Conservation (phyloP, 192 early-diverging fungal species). For the Lunasporangiospora selenospora region DNA sequence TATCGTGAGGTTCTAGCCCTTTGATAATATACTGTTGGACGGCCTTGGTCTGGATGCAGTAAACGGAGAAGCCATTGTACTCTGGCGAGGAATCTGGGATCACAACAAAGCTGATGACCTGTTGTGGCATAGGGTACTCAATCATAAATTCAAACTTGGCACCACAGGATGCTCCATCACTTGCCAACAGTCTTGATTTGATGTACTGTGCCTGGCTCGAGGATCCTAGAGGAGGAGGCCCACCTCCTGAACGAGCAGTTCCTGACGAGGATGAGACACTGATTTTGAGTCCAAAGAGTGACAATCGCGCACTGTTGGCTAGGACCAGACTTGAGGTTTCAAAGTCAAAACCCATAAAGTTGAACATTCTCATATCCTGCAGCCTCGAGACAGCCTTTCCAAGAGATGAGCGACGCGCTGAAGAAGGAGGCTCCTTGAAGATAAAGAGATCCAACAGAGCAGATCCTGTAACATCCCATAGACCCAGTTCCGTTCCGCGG, state of each 20-base stretch:
- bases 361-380: conserved; percentile 53
- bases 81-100: conserved; percentile 45
- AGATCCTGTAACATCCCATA: conserved; percentile 34
- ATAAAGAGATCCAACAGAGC: conserved; percentile 40
- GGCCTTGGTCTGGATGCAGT: conserved; percentile 53
- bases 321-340: conserved; percentile 42
- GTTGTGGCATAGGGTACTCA: conserved; percentile 52
- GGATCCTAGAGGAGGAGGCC: background rate
- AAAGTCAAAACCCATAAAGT: conserved; percentile 52
- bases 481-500: conserved; percentile 45
- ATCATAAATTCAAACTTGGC: conserved; percentile 55
- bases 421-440: conserved; percentile 50
- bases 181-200: background rate
- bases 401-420: conserved; percentile 35
- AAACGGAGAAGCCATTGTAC: conserved; percentile 49
- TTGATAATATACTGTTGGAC: conserved; percentile 52
- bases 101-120: conserved; percentile 49
- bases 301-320: conserved; percentile 53
- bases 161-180: background rate
- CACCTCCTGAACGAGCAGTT: background rate
- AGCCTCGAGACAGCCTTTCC: conserved; percentile 39
- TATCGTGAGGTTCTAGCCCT: conserved; percentile 33
- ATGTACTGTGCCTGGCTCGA: conserved; percentile 22
- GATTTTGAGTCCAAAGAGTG: conserved; percentile 49
- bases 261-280: conserved; percentile 6